These are phyloP conservation scores for Termitomyces sp. DNA, from an alignment of 768 basidiomycete genomes.

Conservation along the genomic window DNA sequence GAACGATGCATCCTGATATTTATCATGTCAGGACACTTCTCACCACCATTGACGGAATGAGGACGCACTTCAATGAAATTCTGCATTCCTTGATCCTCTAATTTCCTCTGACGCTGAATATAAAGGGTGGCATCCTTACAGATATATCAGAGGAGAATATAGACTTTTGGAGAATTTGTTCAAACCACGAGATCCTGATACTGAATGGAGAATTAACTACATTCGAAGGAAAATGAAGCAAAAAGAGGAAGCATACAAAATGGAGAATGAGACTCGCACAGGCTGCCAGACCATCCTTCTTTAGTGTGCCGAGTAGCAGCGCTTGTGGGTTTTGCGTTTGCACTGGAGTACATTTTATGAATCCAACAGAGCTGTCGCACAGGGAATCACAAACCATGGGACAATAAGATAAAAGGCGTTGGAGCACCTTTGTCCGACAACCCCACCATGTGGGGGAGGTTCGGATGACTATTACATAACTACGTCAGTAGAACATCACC, in stretches of 20 bases:
- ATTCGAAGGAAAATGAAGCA: constrained; percentile 30
- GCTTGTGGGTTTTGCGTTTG: constrained; percentile 39
- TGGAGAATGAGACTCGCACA: constrained; percentile 25
- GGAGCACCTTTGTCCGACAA: constrained; percentile 40
- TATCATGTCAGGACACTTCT: neutral
- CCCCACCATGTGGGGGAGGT: constrained; percentile 50
- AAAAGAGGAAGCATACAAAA: constrained; percentile 14
- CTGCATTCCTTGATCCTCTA: constrained; percentile 36
- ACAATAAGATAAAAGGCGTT: constrained; percentile 49
- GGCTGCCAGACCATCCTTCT: constrained; percentile 30
- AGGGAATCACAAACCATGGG: constrained; percentile 31
- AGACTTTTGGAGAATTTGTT: neutral
- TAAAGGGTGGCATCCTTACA: constrained; percentile 40
- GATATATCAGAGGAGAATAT: neutral
- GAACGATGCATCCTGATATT: constrained; percentile 32
- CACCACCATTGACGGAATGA: neutral
- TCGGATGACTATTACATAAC: constrained; percentile 38
- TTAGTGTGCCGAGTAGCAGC: constrained; percentile 31
- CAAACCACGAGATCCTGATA: constrained; percentile 37
- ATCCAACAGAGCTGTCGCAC: neutral
- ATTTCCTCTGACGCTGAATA: constrained; percentile 35
- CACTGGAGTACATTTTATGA: constrained; percentile 23
- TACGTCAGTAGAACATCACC: neutral
- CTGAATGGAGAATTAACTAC: constrained; percentile 19
- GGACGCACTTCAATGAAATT: constrained; percentile 43